phyloP scores from a whole-genome alignment of 1,284 basidiomycete genomes.

The Cryptococcus hybrid region DNA sequence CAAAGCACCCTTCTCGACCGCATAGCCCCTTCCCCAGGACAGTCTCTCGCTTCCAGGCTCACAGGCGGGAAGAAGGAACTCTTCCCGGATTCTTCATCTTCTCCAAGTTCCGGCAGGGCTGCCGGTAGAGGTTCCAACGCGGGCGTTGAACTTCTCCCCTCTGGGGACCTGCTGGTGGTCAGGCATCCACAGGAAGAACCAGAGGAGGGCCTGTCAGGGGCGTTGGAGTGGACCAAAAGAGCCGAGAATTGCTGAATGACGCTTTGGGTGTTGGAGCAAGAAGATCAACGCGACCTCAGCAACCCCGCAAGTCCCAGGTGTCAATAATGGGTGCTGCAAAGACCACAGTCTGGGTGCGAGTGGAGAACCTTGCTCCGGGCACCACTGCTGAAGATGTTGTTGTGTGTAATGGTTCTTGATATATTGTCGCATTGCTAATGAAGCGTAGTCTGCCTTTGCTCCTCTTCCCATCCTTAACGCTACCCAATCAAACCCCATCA shows the following conservation, averaged over 20 bases:
- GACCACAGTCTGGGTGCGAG: slow-evolving; percentile 67
- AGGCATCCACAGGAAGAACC: background rate
- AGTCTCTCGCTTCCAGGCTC: slow-evolving; percentile 26
- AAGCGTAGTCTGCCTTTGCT: slow-evolving; percentile 70
- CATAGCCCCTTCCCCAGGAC: slow-evolving; percentile 27
- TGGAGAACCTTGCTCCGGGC: slow-evolving; percentile 68
- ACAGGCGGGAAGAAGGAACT: background rate
- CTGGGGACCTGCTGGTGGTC: background rate
- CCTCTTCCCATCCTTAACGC: slow-evolving; percentile 66
- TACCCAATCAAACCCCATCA: slow-evolving; percentile 48
- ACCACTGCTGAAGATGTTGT: slow-evolving; percentile 80
- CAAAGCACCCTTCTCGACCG: slow-evolving; percentile 22
- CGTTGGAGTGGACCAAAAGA: background rate
- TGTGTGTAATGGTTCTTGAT: slow-evolving; percentile 46
- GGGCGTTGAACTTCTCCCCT: slow-evolving; percentile 31
- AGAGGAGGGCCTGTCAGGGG: background rate
- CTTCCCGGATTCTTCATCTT: slow-evolving; percentile 12
- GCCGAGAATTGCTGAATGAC: slow-evolving; percentile 12
- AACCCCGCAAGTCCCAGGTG: slow-evolving; percentile 30
- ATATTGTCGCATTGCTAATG: background rate
- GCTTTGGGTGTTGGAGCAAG: slow-evolving; percentile 16
- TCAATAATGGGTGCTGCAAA: slow-evolving; percentile 72
- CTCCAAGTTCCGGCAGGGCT: background rate
- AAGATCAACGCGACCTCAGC: slow-evolving; percentile 1
- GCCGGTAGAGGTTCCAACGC: slow-evolving; percentile 14